Evolutionary conservation across 2,329 filamentous ascomycete genomes (phyloP), one percentile per base, ranked within the genome.

Genomic region (Chaetomiaceae sp.): DNA sequence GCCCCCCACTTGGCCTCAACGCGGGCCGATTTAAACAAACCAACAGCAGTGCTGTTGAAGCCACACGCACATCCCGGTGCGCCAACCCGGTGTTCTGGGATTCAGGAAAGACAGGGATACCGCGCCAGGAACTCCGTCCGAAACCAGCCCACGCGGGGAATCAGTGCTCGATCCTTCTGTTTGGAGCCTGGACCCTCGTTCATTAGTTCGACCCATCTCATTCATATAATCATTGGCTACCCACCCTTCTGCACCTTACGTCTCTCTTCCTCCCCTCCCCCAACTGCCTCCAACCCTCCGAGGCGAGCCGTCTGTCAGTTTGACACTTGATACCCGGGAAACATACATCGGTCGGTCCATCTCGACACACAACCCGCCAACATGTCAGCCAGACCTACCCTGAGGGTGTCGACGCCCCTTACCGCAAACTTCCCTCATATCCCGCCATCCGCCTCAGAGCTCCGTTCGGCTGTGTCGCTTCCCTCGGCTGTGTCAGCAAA

Each of bases 321-420:
- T 67, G 67, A 62, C 65, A 68, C 66, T 44, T 55, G 38, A 49
- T 48, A 20, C 40, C 21, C 65, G 61, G 57, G 58, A 61, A 58
- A 61, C 56, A 56, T 56, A 62, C 63, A 61, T 61, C 58, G 30
- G 62, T 27, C 34, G 5, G 20, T 14, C 29, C 6, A 10, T 33
- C 20, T 51, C 53, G 54, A 27, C 51, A 48, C 33, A 53, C 54
- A 48, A 49, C 49, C 58, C 58, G 58, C 56, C 71, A 75, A 43
- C 62, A 81, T 81, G 75, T 71, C 79, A 67, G 63, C 73, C 53
- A 80, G 79, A 67, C 81, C 81, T 43, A 66, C 63, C 21, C 62
- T 85, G 78, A 78, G 75, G 71, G 75, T 86, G 68, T 75, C 78
- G 62, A 85, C 82, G 61, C 81, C 82, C 46, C 72, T 81, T 69